phyloP scores from a whole-genome alignment of 495 filamentous ascomycete species.

The Gamarada debralockiae region DNA sequence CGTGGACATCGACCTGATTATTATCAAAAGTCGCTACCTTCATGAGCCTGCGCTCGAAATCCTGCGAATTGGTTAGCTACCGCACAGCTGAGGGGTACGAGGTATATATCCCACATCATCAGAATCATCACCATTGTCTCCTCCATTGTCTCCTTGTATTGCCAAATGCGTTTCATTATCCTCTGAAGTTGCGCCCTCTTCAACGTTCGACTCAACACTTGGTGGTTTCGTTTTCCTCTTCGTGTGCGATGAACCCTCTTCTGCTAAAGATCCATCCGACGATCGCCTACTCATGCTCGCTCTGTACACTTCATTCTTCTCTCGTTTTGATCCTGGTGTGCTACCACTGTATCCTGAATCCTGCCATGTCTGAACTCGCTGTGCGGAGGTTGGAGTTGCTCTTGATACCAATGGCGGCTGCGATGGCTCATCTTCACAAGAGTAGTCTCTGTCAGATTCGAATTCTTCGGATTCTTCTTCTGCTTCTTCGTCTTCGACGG shows the following conservation, averaged over 20 bases:
- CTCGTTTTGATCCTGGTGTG: background rate
- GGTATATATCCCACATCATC: conserved; percentile 1
- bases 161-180: background rate
- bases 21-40: background rate
- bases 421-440: background rate
- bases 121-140: background rate
- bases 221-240: background rate
- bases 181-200: background rate
- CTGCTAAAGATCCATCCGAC: background rate
- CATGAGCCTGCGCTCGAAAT: background rate
- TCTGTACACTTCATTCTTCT: background rate
- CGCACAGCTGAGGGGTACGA: background rate
- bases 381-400: background rate
- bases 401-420: background rate
- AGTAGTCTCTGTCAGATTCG: background rate
- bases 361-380: background rate
- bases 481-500: too few species aligned
- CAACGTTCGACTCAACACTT: background rate
- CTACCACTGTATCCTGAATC: background rate
- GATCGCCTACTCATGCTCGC: background rate
- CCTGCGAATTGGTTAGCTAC: background rate
- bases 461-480: background rate
- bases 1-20: background rate
- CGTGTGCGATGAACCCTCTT: background rate
- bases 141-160: background rate